These are phyloP conservation scores for Bipolaris cookei DNA, from an alignment of 2,329 filamentous ascomycete genomes.

Conservation along the genomic window DNA sequence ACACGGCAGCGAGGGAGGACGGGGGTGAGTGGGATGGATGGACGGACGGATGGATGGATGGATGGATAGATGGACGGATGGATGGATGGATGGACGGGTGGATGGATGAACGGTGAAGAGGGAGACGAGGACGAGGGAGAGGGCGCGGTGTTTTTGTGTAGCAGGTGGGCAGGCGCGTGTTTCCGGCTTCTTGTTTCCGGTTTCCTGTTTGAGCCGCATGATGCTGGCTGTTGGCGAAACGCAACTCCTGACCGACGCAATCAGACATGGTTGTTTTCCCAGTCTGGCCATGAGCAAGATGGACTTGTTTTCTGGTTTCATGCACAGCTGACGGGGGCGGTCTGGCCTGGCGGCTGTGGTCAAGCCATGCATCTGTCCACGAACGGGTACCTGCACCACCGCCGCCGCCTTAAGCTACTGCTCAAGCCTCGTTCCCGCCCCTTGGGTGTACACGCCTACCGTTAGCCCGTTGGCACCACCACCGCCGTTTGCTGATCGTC, in stretches of 20 bases:
- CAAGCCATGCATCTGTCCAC: no score
- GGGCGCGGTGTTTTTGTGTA: neutral
- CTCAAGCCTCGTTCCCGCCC: neutral
- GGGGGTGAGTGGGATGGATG: neutral
- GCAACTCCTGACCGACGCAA: neutral
- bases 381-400: no score
- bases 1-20: slow-evolving; percentile 8
- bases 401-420: neutral
- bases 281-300: no score
- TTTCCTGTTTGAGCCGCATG: neutral
- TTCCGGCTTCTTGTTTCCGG: neutral
- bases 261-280: neutral
- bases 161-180: neutral
- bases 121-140: neutral
- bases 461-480: no score
- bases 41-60: neutral
- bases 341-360: neutral
- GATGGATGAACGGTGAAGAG: neutral
- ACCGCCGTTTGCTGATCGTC: no score
- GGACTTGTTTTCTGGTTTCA: neutral
- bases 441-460: no score
- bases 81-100: neutral
- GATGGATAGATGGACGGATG: no score
- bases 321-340: neutral
- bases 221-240: neutral